A percentile compares a stretch with the other conserved stretches of the same genome.
phyloP scores from a whole-genome alignment of 306 rosid species.

The Cercis canadensis region DNA sequence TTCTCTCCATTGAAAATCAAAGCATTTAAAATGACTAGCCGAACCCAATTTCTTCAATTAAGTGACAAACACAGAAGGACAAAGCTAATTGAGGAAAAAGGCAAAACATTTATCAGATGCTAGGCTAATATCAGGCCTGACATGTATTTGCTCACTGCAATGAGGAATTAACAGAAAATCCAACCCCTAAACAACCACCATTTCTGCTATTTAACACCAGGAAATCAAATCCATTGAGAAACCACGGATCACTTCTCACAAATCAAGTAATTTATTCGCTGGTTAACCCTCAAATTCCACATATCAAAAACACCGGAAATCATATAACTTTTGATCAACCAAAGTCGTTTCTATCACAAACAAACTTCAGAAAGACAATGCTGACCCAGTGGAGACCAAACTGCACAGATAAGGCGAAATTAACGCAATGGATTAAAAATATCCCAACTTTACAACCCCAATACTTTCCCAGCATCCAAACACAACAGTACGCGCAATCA shows the following conservation, averaged over 20 bases:
- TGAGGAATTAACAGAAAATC: neutral
- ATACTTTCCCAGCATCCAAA: neutral
- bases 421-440: neutral
- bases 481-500: neutral
- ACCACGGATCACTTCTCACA: neutral
- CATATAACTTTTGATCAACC: neutral
- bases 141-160: neutral
- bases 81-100: neutral
- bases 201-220: neutral
- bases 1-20: neutral
- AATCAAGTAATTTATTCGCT: neutral
- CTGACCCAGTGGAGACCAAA: neutral
- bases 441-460: neutral
- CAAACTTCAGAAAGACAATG: neutral
- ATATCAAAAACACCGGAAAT: neutral
- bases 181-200: neutral
- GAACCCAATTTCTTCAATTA: neutral
- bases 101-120: neutral
- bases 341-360: neutral
- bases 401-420: neutral
- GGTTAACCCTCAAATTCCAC: neutral
- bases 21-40: too few species aligned
- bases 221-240: neutral
- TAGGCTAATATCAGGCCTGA: neutral
- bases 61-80: neutral